phyloP scores from a whole-genome alignment of 345 rosid species.

The Ceriops tagal region DNA sequence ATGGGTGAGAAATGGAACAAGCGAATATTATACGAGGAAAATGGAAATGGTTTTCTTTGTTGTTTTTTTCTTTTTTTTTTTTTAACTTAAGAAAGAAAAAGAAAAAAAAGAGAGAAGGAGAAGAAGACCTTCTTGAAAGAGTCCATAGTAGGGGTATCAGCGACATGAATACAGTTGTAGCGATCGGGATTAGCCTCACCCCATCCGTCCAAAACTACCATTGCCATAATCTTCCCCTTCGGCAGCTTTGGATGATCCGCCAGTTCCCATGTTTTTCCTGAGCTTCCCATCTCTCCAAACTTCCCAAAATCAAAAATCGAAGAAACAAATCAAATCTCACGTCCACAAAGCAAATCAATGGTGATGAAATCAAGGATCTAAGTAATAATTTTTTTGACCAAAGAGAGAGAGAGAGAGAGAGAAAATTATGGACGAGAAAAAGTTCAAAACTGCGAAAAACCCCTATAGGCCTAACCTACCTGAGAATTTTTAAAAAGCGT shows the following conservation, averaged over 20 bases:
- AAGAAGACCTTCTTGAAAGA: constrained; percentile 68
- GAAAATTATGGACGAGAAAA: too few species aligned
- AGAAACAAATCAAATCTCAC: neutral
- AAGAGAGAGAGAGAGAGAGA: too few species aligned
- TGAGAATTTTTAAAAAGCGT: too few species aligned
- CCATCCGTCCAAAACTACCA: constrained; percentile 96
- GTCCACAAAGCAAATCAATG: neutral
- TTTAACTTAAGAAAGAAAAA: too few species aligned
- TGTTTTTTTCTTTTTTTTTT: too few species aligned
- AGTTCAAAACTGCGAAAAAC: too few species aligned
- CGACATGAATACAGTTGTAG: constrained; percentile 85
- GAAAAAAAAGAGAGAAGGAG: neutral
- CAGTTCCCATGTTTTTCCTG: constrained; percentile 50
- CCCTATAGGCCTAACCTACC: too few species aligned
- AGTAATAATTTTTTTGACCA: too few species aligned
- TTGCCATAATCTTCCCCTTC: constrained; percentile 66
- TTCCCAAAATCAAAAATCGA: neutral
- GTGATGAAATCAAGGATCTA: too few species aligned
- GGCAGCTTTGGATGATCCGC: constrained; percentile 80
- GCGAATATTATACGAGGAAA: too few species aligned
- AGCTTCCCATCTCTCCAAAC: constrained; percentile 44
- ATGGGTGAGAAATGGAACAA: too few species aligned
- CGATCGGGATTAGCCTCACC: constrained; percentile 82
- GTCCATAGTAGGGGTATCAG: constrained; percentile 90
- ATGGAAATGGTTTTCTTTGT: too few species aligned